Percentiles rank a stretch among this genome's conserved stretches.
phyloP scores from a whole-genome alignment of 495 filamentous ascomycete genomes.

The Trichocladium antarcticum region DNA sequence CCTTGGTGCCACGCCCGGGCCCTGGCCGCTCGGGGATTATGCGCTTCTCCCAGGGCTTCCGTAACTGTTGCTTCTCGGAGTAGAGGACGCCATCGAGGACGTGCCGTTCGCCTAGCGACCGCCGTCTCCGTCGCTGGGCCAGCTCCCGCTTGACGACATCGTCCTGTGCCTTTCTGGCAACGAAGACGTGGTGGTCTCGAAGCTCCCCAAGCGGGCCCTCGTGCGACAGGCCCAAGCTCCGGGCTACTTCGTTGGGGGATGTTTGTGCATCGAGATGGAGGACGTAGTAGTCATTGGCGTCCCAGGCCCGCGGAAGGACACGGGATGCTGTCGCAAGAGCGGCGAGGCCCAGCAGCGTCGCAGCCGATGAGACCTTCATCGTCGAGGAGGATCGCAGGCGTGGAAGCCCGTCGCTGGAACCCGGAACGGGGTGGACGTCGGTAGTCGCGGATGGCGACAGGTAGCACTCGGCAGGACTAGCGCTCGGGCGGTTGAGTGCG shows the following conservation, averaged over 20 bases:
- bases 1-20: slow-evolving; percentile 13
- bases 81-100: slow-evolving; percentile 63
- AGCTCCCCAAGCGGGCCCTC: slow-evolving; percentile 80
- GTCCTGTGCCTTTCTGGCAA: slow-evolving; percentile 48
- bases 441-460: neutral
- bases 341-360: slow-evolving; percentile 33
- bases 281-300: slow-evolving; percentile 79
- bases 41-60: slow-evolving; percentile 64
- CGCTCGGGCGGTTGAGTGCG: too few species aligned
- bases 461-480: too few species aligned
- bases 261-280: slow-evolving; percentile 59
- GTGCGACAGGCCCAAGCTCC: slow-evolving; percentile 60
- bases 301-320: slow-evolving; percentile 40
- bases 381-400: slow-evolving; percentile 11
- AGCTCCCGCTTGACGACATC: slow-evolving; percentile 52
- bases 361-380: slow-evolving; percentile 34
- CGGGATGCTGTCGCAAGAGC: slow-evolving; percentile 31
- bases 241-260: slow-evolving; percentile 61
- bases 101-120: slow-evolving; percentile 42
- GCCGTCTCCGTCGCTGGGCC: slow-evolving; percentile 50
- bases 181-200: slow-evolving; percentile 75
- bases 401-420: slow-evolving; percentile 4
- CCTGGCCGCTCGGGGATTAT: slow-evolving; percentile 35
- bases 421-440: neutral
- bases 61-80: slow-evolving; percentile 69